These are phyloP conservation scores for Saitozyma sp. DNA, from an alignment of 768 basidiomycete species.

Conservation along the genomic window DNA sequence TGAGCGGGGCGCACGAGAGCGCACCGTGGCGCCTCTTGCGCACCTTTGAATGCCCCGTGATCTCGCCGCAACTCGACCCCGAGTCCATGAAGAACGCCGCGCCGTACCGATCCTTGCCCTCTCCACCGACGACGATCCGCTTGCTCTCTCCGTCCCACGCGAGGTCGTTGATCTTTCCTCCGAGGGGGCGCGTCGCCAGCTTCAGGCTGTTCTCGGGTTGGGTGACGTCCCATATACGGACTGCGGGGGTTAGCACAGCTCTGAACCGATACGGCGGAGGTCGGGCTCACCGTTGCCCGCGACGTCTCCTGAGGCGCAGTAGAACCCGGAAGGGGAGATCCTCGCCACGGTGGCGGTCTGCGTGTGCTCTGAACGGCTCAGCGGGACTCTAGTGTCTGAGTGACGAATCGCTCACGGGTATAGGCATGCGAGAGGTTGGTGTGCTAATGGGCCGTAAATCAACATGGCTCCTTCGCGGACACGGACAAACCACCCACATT, in stretches of 20 bases:
- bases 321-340: conserved; percentile 89
- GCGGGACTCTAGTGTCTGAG: not conserved
- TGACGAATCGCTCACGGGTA: conserved; percentile 46
- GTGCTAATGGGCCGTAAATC: conserved; percentile 58
- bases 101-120: conserved; percentile 76
- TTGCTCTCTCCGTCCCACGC: conserved; percentile 97
- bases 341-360: conserved; percentile 85
- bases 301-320: conserved; percentile 86
- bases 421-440: conserved; percentile 66
- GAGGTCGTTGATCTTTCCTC: conserved; percentile 74
- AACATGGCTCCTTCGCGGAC: not conserved
- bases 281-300: conserved; percentile 68
- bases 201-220: conserved; percentile 81
- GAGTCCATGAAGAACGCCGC: conserved; percentile 52
- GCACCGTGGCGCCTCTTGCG: not conserved
- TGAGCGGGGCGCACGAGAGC: not conserved
- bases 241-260: conserved; percentile 51
- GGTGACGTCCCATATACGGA: conserved; percentile 89
- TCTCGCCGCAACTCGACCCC: conserved; percentile 82
- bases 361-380: conserved; percentile 62
- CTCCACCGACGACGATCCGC: conserved; percentile 90
- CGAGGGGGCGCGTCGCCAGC: conserved; percentile 47
- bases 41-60: conserved; percentile 86
- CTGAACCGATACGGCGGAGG: not conserved
- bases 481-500: conserved; percentile 58